Base-by-base conservation (phyloP, 2,329 filamentous ascomycete genomes). In the Orbilia brochopaga region DNA sequence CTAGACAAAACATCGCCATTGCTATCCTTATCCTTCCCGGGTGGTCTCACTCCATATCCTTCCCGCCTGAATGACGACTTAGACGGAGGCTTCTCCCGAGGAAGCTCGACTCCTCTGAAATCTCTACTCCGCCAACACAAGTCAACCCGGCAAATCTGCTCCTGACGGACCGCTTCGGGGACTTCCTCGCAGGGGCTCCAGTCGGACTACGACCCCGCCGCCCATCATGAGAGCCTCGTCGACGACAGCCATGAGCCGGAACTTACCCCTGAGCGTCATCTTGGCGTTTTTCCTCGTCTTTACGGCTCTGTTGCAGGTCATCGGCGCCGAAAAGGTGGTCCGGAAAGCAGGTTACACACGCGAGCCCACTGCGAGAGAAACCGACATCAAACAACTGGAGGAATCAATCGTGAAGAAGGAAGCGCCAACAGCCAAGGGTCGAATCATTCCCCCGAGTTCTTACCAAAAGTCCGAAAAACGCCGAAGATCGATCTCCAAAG, bases 281-380 rank as follows among this genome's bases (percentile, higher is more conserved):
- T 56, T 70, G 27, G 59, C 66, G 4, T 54, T 70, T 55, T 70
- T 70, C 48, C 63, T 70, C 50, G 46, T 64, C 44, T 70, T 70
- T 40, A 55, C 66, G 66, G 66, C 55, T 64, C 66, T 70, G 66
- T 56, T 70, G 66, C 66, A 70, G 66, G 66, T 70, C 66, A 70
- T 70, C 66, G 66, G 66, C 40, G 66, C 66, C 61, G 66, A 70
- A 63, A 70, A 70, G 42, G 54, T 55, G 37, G 59, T 70, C 59
- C 66, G 55, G 40, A 70, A 64, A 51, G 58, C 66, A 46, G 54
- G 53, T 23, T 70, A 70, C 32, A 24, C 54, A 13, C 57, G 59
- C 23, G 51, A 60, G 15, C n/a, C 54, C 42, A 51, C 60, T 17
- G 61, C 52, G 30, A 64, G 66, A 27, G 51, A 70, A 42, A 48